Conservation (phyloP, 345 rosid species). For the Eucalyptus cloeziana region DNA sequence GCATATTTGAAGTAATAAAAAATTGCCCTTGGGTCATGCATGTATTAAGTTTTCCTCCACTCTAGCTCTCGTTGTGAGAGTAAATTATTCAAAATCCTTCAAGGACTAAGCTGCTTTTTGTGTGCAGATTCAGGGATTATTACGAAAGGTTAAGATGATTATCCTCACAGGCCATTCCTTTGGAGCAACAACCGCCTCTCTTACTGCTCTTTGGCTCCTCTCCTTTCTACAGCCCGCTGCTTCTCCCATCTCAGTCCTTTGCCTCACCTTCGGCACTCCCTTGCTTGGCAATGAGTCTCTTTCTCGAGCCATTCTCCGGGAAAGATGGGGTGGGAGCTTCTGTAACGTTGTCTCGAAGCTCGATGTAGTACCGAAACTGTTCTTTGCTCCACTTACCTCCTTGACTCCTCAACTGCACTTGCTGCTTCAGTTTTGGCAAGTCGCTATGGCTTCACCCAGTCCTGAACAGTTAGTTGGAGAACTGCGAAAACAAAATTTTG, state of each 20-base stretch:
- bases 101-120: neutral
- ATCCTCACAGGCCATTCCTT: constrained; percentile 71
- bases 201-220: constrained; percentile 72
- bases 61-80: neutral
- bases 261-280: constrained; percentile 81
- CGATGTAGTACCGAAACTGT: constrained; percentile 47
- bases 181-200: constrained; percentile 65
- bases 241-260: constrained; percentile 23
- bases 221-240: constrained; percentile 8
- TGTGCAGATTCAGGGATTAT: constrained; percentile 16
- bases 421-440: neutral
- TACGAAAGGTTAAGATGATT: constrained; percentile 22
- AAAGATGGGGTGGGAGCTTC: constrained; percentile 33
- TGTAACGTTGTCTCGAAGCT: constrained; percentile 54
- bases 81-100: fast-evolving
- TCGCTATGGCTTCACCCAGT: neutral
- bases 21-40: neutral
- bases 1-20: too few relatives aligned
- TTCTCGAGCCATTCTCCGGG: constrained; percentile 8
- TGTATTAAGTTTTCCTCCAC: neutral
- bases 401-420: constrained; percentile 7
- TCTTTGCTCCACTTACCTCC: constrained; percentile 21
- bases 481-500: neutral
- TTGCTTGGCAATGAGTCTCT: constrained; percentile 58
- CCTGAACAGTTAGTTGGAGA: constrained; percentile 4